Conservation (phyloP, 148 eudicot species). For the Silene latifolia region DNA sequence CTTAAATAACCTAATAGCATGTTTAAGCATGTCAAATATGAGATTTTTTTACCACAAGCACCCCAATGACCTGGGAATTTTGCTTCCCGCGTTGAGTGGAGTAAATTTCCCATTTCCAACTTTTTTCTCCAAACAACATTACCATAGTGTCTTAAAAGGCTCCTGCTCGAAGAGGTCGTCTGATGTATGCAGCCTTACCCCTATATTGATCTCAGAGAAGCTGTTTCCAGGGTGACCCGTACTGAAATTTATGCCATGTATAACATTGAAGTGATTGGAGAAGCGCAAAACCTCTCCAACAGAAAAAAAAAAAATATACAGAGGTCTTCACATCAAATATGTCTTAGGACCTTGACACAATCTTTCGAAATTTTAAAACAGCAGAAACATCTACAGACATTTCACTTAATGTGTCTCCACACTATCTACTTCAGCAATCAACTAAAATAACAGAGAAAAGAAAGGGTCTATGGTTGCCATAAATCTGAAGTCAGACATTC, state of each 20-base stretch:
- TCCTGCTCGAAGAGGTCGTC: not conserved
- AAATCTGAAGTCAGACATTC: not conserved
- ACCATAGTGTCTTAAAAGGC: not conserved
- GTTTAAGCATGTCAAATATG: not conserved
- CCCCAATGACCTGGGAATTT: not conserved
- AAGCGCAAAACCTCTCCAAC: not conserved
- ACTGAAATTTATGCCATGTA: not conserved
- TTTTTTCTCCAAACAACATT: not conserved
- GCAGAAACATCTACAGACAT: conserved; percentile 4
- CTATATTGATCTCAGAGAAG: not conserved
- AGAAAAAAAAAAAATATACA: not conserved
- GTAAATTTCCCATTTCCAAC: not conserved
- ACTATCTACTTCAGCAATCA: not conserved
- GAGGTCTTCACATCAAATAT: not conserved
- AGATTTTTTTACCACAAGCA: not conserved
- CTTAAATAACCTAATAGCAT: not conserved
- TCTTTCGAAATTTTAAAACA: not conserved
- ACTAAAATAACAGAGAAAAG: not conserved
- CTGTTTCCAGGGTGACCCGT: not conserved
- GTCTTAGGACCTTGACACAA: not conserved
- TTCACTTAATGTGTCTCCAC: not conserved
- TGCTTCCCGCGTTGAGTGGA: not conserved
- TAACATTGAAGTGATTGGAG: not conserved
- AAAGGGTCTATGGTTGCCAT: not conserved
- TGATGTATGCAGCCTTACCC: not conserved